Evolutionary conservation across 2,329 filamentous ascomycete species (phyloP).

Genomic region (Colletotrichum falcatum): DNA sequence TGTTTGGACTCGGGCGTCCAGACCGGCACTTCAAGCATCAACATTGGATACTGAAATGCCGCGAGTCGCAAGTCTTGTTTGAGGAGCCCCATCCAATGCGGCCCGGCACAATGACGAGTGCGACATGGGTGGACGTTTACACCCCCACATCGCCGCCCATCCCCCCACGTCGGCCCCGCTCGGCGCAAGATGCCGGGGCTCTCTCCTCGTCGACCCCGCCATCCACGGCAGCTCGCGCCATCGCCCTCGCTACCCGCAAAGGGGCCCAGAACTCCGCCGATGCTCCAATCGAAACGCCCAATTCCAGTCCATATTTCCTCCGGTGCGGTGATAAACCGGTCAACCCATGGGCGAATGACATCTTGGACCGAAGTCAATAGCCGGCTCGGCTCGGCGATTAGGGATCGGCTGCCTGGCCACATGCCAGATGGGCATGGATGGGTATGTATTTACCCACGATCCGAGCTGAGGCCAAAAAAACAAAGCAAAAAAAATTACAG

Average conservation of each 20-base stretch:
- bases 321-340: neutral
- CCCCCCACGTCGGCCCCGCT: constrained; percentile 8
- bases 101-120: neutral
- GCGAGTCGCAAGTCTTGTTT: neutral
- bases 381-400: constrained; percentile 23
- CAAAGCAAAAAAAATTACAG: no score
- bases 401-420: neutral
- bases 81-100: no score
- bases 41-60: neutral
- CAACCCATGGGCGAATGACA: neutral
- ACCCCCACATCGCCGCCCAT: neutral
- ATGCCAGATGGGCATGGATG: neutral
- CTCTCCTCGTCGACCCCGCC: constrained; percentile 1
- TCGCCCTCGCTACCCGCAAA: neutral
- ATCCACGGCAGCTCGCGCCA: constrained; percentile 1
- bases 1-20: neutral
- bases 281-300: neutral
- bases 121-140: constrained; percentile 4
- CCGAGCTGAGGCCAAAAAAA: neutral
- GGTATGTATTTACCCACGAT: neutral
- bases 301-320: neutral
- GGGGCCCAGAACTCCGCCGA: neutral
- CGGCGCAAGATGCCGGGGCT: constrained; percentile 14
- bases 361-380: neutral
- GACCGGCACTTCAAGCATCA: neutral